Conservation (phyloP, 805 yeast genomes). For the Kuraishia ogatae region DNA sequence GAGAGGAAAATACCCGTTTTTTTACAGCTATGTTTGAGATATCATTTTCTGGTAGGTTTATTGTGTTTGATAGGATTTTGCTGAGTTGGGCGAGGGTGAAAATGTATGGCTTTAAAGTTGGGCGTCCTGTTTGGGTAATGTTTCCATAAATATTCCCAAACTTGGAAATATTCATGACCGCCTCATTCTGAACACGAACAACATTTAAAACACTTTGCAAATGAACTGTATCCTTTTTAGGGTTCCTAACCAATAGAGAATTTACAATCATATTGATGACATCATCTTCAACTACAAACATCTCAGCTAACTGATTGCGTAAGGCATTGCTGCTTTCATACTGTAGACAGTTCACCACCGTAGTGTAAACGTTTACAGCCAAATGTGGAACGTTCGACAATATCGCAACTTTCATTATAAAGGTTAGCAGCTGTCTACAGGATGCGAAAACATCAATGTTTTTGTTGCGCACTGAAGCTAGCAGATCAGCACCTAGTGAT, state of each 20-base stretch:
- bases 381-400: background rate
- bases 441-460: background rate
- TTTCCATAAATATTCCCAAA: too few species aligned
- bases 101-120: background rate
- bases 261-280: slow-evolving; percentile 3
- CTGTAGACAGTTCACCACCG: background rate
- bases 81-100: background rate
- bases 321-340: too few species aligned
- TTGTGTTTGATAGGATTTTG: background rate
- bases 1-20: background rate
- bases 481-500: background rate
- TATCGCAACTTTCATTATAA: background rate
- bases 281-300: slow-evolving; percentile 3
- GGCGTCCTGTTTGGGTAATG: too few species aligned
- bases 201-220: background rate
- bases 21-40: background rate
- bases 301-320: too few species aligned
- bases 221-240: slow-evolving; percentile 2
- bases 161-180: too few species aligned
- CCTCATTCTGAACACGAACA: background rate
- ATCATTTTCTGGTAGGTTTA: background rate
- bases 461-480: background rate
- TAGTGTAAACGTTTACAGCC: background rate
- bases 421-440: background rate
- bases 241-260: slow-evolving; percentile 5